These are phyloP conservation scores for Neolentinus lepideus DNA, from an alignment of 1,284 basidiomycete species.

Conservation along the genomic window DNA sequence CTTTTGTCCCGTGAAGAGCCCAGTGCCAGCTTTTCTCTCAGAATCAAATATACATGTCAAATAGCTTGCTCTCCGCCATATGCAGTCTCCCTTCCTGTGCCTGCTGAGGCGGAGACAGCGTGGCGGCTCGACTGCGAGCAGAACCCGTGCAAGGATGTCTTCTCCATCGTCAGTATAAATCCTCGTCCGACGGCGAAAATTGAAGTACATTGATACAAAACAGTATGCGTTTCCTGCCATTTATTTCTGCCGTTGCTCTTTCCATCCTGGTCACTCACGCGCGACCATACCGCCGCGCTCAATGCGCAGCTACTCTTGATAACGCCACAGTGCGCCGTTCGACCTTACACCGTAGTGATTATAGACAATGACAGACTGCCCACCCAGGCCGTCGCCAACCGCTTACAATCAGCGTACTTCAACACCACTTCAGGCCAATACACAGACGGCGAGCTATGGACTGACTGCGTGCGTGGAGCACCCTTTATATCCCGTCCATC, in stretches of 20 bases:
- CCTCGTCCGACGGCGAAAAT: not conserved
- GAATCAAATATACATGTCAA: too few relatives aligned
- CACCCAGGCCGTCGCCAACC: constrained; percentile 32
- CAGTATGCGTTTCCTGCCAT: not conserved
- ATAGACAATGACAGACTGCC: not conserved
- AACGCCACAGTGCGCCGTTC: not conserved
- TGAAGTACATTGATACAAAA: not conserved
- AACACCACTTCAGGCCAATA: constrained; percentile 27
- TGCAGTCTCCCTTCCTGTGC: too few relatives aligned
- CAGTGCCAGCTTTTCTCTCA: too few relatives aligned
- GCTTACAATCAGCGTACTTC: constrained; percentile 36
- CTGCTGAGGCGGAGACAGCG: not conserved
- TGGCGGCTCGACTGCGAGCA: not conserved
- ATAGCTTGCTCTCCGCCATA: too few relatives aligned
- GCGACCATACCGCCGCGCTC: not conserved
- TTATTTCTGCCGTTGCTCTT: not conserved
- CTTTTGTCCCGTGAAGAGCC: too few relatives aligned
- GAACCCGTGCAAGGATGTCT: not conserved
- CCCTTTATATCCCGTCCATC: not conserved
- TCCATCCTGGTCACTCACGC: not conserved
- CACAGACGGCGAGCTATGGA: constrained; percentile 41
- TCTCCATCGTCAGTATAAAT: not conserved
- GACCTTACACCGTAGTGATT: too few relatives aligned
- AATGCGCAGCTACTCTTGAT: not conserved
- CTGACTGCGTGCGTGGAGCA: constrained; percentile 32